phyloP scores from a whole-genome alignment of 2,329 filamentous ascomycete genomes.

The Cladosporium sphaerospermum region DNA sequence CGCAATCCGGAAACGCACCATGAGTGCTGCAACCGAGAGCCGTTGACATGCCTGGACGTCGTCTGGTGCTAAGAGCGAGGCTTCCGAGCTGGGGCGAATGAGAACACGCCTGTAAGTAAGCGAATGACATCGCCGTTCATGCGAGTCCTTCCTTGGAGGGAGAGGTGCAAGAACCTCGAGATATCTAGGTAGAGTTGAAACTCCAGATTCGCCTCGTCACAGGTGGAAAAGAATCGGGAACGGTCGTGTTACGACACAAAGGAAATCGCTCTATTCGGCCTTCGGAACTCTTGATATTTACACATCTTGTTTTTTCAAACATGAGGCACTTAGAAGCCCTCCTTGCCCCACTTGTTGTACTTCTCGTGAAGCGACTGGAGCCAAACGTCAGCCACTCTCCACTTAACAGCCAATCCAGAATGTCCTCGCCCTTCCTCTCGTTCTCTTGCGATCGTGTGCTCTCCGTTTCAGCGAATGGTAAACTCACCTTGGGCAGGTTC shows the following conservation, averaged over 20 bases:
- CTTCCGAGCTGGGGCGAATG: too few relatives aligned
- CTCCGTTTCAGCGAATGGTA: neutral
- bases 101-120: too few relatives aligned
- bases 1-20: too few relatives aligned
- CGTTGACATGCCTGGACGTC: too few relatives aligned
- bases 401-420: neutral
- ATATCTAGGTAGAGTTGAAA: too few relatives aligned
- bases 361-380: conserved; percentile 82
- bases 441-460: neutral
- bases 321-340: conserved; percentile 60
- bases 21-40: too few relatives aligned
- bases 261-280: conserved; percentile 11
- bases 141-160: too few relatives aligned
- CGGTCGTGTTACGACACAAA: neutral
- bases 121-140: too few relatives aligned
- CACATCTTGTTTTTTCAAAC: neutral
- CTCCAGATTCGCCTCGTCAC: too few relatives aligned
- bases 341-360: conserved; percentile 99
- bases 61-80: too few relatives aligned
- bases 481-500: conserved; percentile 74
- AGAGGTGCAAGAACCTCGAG: too few relatives aligned
- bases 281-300: conserved; percentile 12
- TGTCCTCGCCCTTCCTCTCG: neutral
- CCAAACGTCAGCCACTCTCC: conserved; percentile 2
- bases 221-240: too few relatives aligned